These are phyloP conservation scores for Plectosphaerella plurivora DNA, from an alignment of 2,329 filamentous ascomycete genomes.

Conservation along the genomic window DNA sequence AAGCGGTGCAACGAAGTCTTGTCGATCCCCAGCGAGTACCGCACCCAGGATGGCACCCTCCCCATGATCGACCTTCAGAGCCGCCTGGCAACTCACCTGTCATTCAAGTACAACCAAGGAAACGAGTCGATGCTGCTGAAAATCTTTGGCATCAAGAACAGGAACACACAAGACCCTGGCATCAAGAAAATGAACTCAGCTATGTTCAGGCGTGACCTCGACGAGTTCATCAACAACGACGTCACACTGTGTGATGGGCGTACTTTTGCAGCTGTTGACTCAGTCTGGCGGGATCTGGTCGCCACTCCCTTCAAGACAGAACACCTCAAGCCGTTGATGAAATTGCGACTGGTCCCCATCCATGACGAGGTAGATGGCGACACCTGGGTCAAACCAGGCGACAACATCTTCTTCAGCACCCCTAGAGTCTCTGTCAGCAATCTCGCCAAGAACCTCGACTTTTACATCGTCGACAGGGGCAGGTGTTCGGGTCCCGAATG, in stretches of 20 bases:
- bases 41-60: not conserved
- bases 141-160: not conserved
- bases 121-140: not conserved
- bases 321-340: not conserved
- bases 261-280: not conserved
- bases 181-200: not conserved
- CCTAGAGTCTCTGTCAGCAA: not conserved
- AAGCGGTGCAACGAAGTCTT: not conserved
- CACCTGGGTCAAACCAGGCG: not conserved
- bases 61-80: not conserved
- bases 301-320: not conserved
- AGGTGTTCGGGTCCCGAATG: not conserved
- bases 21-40: not conserved
- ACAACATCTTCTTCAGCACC: not conserved
- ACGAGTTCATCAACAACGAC: not conserved
- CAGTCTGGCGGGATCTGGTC: not conserved
- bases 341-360: not conserved
- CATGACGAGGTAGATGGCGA: not conserved
- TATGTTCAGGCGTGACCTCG: not conserved
- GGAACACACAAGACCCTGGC: too few species aligned
- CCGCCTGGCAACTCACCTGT: not conserved
- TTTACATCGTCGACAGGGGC: not conserved
- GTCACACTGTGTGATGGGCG: not conserved
- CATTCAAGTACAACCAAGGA: conserved; percentile 2
- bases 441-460: not conserved